Conservation (phyloP, 768 basidiomycete species). For the Neoboletus brunneissimus region DNA sequence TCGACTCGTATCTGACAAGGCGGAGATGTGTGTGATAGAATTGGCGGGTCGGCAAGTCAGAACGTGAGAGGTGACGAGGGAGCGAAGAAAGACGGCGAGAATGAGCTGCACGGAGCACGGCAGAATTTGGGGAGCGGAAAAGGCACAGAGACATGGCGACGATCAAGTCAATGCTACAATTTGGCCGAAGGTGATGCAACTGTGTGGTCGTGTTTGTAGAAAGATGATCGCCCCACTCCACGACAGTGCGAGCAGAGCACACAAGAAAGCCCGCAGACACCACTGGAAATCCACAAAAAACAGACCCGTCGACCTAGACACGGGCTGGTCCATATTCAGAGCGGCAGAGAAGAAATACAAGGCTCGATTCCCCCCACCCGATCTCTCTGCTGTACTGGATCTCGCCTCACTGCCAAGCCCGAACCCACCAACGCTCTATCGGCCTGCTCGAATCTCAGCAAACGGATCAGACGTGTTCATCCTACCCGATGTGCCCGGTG, state of each 20-base stretch:
- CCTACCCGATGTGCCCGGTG: constrained; percentile 39
- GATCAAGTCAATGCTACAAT: too few relatives aligned
- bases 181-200: neutral
- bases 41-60: constrained; percentile 32
- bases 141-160: constrained; percentile 73
- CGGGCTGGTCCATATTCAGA: constrained; percentile 72
- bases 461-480: constrained; percentile 1
- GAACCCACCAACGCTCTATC: neutral
- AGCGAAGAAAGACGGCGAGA: constrained; percentile 9
- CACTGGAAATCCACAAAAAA: constrained; percentile 60
- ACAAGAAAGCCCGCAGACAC: constrained; percentile 58
- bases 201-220: constrained; percentile 31
- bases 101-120: constrained; percentile 39
- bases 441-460: constrained; percentile 2
- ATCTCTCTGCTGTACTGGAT: constrained; percentile 68
- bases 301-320: constrained; percentile 42
- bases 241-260: constrained; percentile 32
- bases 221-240: constrained; percentile 9
- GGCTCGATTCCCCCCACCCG: constrained; percentile 72
- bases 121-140: constrained; percentile 50
- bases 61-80: constrained; percentile 9
- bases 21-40: constrained; percentile 14
- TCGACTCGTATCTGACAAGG: constrained; percentile 15
- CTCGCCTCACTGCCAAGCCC: constrained; percentile 43
- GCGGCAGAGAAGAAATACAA: constrained; percentile 80